Evolutionary conservation across 306 rosid species (phyloP).

Genomic region (Pyrus communis): DNA sequence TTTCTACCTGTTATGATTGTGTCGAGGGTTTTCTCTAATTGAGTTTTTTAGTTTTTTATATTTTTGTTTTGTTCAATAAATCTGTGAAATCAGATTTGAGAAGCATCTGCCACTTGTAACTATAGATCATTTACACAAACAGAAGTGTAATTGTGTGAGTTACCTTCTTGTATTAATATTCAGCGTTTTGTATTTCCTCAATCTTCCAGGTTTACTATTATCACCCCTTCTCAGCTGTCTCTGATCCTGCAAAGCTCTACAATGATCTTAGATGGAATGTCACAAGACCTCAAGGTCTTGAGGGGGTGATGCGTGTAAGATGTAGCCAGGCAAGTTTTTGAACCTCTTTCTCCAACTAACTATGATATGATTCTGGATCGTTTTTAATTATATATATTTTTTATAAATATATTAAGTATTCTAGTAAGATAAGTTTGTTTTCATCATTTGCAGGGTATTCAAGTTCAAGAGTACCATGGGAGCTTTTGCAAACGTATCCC

Average conservation of each 20-base stretch:
- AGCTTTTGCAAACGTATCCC: slow-evolving; percentile 94
- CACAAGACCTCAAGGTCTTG: slow-evolving; percentile 96
- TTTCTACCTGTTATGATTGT: background rate
- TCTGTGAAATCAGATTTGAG: background rate
- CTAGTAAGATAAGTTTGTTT: slow-evolving; percentile 3
- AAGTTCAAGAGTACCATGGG: slow-evolving; percentile 90
- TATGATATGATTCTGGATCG: background rate
- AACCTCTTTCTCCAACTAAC: background rate
- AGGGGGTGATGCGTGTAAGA: slow-evolving; percentile 97
- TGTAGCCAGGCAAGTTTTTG: slow-evolving; percentile 85
- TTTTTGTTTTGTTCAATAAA: background rate
- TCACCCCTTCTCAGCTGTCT: slow-evolving; percentile 89
- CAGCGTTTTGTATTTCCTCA: background rate
- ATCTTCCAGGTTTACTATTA: slow-evolving; percentile 76
- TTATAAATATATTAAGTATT: background rate
- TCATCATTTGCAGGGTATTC: slow-evolving; percentile 61
- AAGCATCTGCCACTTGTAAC: background rate
- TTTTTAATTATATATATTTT: too few relatives aligned
- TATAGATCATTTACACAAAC: background rate
- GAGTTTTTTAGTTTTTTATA: background rate
- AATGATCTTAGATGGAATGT: slow-evolving; percentile 98
- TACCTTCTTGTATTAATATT: background rate
- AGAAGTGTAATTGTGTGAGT: background rate
- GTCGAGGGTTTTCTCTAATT: background rate
- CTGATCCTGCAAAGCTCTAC: slow-evolving; percentile 93